Percentiles rank a stretch among this genome's conserved stretches.
These are phyloP conservation scores for Entonaema liquescens DNA, from an alignment of 495 filamentous ascomycete species.

Conservation along the genomic window DNA sequence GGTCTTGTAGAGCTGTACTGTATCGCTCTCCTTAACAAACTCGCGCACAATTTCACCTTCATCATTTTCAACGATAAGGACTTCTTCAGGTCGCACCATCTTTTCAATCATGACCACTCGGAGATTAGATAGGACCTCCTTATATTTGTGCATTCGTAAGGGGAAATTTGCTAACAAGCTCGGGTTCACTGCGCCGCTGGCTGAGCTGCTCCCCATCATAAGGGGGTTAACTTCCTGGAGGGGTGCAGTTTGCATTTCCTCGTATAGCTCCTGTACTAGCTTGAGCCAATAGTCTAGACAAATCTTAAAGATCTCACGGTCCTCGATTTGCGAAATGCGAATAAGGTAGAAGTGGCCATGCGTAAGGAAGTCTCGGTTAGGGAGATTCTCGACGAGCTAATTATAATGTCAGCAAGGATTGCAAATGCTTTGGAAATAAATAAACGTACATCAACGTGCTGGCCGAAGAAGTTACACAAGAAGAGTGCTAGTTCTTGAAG, in stretches of 20 bases:
- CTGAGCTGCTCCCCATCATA: conserved; percentile 67
- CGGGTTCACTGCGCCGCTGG: conserved; percentile 83
- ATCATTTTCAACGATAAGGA: conserved; percentile 99
- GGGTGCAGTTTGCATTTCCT: conserved; percentile 96
- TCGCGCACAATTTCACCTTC: conserved; percentile 99
- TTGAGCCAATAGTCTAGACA: conserved; percentile 99
- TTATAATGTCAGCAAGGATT: conserved; percentile 38
- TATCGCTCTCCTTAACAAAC: conserved; percentile 99
- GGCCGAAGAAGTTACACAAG: conserved; percentile 92
- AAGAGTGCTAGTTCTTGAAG: conserved; percentile 96
- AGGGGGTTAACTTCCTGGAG: conserved; percentile 91
- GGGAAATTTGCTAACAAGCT: conserved; percentile 83
- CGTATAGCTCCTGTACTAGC: conserved; percentile 96
- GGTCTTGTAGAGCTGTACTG: conserved; percentile 98
- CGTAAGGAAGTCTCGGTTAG: conserved; percentile 90
- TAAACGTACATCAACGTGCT: conserved; percentile 81
- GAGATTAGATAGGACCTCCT: conserved; percentile 89
- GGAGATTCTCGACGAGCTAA: conserved; percentile 92
- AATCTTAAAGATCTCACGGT: conserved; percentile 99
- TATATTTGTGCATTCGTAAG: conserved; percentile 96
- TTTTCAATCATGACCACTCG: conserved; percentile 99
- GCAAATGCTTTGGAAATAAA: neutral
- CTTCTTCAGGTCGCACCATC: conserved; percentile 98
- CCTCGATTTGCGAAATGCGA: conserved; percentile 96
- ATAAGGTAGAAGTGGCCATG: conserved; percentile 99